Evolutionary conservation across 768 basidiomycete genomes (phyloP).

Genomic region (Russula brevipes): DNA sequence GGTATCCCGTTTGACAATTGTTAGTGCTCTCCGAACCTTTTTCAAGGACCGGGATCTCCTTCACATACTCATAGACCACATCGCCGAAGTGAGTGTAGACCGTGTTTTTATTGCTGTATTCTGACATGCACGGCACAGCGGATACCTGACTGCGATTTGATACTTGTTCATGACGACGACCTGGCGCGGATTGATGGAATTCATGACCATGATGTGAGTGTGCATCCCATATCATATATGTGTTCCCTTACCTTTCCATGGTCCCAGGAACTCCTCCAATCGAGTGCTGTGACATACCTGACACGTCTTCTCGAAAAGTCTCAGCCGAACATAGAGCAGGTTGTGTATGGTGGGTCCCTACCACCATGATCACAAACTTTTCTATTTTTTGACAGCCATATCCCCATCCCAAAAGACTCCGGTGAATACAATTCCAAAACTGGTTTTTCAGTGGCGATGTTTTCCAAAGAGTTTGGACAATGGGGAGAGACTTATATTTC

Average conservation of each 20-base stretch:
- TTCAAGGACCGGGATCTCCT: not conserved
- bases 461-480: too few relatives aligned
- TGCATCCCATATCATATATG: not conserved
- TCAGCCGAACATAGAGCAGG: not conserved
- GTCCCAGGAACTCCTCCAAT: not conserved
- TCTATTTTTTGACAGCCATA: too few relatives aligned
- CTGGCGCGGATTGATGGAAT: not conserved
- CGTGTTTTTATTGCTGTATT: too few relatives aligned
- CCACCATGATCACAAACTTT: not conserved
- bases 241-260: not conserved
- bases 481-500: not conserved
- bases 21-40: not conserved
- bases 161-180: conserved; percentile 6
- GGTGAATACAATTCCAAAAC: too few relatives aligned
- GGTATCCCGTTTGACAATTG: not conserved
- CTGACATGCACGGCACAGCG: not conserved
- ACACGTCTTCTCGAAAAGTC: not conserved
- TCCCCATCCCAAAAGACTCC: not conserved
- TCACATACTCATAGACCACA: not conserved
- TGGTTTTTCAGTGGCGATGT: too few relatives aligned
- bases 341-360: not conserved
- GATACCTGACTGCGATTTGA: not conserved
- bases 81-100: not conserved
- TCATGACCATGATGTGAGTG: not conserved
- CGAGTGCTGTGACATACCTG: not conserved